These are phyloP conservation scores for Solanum hybrid DNA, from an alignment of 305 asterid species.

Conservation along the genomic window DNA sequence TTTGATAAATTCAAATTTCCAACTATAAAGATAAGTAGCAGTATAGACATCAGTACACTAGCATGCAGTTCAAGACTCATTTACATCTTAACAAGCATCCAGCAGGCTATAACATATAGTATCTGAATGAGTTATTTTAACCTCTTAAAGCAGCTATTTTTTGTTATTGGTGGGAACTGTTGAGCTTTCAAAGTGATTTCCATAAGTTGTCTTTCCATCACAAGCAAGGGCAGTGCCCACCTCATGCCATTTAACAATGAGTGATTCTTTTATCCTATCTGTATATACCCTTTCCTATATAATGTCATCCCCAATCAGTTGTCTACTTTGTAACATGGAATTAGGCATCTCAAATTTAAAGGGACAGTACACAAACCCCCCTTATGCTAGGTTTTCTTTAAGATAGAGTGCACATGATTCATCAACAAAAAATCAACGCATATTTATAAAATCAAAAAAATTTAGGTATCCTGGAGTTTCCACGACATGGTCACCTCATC, in stretches of 20 bases:
- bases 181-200: neutral
- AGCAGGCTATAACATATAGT: neutral
- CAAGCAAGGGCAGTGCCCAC: neutral
- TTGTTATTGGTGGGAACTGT: neutral
- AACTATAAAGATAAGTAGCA: neutral
- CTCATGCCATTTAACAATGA: neutral
- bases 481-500: neutral
- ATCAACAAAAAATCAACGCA: neutral
- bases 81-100: neutral
- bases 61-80: neutral
- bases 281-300: neutral
- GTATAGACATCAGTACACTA: neutral
- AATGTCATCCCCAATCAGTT: neutral
- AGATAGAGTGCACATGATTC: conserved; percentile 3
- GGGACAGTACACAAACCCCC: neutral
- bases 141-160: neutral
- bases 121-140: neutral
- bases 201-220: neutral
- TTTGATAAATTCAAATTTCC: neutral
- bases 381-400: neutral
- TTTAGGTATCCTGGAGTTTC: neutral
- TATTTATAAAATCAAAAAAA: neutral
- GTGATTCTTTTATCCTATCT: neutral
- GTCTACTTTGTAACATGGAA: neutral
- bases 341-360: neutral